Conservation (phyloP, 306 rosid species). For the Quercus cerris region DNA sequence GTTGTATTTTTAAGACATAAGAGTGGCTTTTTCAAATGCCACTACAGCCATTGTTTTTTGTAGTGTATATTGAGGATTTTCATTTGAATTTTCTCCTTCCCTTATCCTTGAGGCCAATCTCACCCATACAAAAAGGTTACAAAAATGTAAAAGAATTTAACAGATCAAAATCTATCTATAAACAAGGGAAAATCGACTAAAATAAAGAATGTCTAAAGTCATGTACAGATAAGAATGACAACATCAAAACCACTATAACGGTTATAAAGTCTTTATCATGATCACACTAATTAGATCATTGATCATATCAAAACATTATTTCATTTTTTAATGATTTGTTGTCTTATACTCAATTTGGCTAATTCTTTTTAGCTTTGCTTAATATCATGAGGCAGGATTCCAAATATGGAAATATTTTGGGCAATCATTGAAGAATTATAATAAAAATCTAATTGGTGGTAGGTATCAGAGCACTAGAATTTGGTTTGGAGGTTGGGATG, state of each 20-base stretch:
- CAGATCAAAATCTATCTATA: no score
- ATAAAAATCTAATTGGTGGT: neutral
- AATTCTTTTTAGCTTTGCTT: neutral
- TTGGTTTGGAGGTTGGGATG: no score
- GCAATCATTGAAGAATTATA: conserved; percentile 5
- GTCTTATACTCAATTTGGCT: neutral
- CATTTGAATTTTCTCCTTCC: no score
- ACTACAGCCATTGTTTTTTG: no score
- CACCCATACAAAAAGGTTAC: no score
- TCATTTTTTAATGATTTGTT: neutral
- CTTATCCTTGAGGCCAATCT: no score
- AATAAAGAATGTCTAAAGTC: neutral
- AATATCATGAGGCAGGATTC: neutral
- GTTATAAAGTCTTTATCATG: neutral
- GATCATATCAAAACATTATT: neutral
- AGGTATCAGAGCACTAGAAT: neutral
- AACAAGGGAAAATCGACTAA: neutral
- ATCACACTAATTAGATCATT: no score
- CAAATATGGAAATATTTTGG: neutral
- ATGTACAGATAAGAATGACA: neutral
- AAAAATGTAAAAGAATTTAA: no score
- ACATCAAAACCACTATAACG: neutral
- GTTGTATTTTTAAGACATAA: no score
- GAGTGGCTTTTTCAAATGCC: no score
- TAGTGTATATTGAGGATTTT: no score